A percentile compares a stretch with the other conserved stretches of the same genome.
These are phyloP conservation scores for Penicillium sp. DNA, from an alignment of 2,329 filamentous ascomycete genomes.

Conservation along the genomic window DNA sequence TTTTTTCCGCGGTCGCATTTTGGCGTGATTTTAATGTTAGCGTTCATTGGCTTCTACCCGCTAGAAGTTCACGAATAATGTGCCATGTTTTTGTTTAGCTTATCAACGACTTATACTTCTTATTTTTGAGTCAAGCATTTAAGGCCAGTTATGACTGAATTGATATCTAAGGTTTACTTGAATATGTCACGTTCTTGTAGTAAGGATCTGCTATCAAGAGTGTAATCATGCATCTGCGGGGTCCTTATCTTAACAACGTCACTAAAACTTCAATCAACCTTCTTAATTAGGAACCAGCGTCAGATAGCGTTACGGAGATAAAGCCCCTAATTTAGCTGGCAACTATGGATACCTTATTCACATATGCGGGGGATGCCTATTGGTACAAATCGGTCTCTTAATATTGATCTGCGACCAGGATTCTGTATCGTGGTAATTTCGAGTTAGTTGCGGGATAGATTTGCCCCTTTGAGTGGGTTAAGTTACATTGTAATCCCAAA, in stretches of 20 bases:
- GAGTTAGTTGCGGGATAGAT: not conserved
- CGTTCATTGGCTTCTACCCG: not conserved
- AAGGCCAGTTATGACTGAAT: not conserved
- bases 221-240: not conserved
- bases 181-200: not conserved
- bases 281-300: not conserved
- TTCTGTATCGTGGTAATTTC: not conserved
- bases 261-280: not conserved
- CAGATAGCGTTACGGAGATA: constrained; percentile 1
- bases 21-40: constrained; percentile 1
- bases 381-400: not conserved
- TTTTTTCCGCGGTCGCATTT: not conserved
- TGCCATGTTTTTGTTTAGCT: not conserved
- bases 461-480: constrained; percentile 1
- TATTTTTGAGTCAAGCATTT: not conserved
- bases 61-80: not conserved
- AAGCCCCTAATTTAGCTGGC: not conserved
- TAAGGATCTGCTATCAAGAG: not conserved
- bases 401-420: not conserved
- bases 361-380: not conserved
- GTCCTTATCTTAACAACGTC: not conserved
- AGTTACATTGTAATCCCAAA: not conserved
- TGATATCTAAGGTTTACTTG: not conserved
- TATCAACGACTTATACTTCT: not conserved
- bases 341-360: not conserved